phyloP scores from a whole-genome alignment of 306 rosid species.

The Cucurbita moschata region DNA sequence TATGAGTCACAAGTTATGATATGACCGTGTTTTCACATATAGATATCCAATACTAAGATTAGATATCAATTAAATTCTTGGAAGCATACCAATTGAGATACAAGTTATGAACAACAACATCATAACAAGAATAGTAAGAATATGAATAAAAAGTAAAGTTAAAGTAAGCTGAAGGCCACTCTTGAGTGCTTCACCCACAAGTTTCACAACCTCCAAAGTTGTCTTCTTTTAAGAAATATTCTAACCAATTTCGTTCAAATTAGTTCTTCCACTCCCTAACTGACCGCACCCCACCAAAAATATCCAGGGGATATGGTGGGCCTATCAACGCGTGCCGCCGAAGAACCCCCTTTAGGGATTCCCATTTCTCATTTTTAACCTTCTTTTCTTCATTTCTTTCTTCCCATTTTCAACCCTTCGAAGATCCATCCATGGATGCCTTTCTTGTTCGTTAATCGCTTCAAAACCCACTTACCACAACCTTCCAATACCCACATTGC shows the following conservation, averaged over 20 bases:
- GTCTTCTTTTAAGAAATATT: neutral
- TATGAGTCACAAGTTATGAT: too few relatives aligned
- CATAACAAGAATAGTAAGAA: neutral
- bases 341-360: neutral
- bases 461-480: neutral
- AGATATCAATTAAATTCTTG: neutral
- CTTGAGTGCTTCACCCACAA: neutral
- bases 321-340: constrained; percentile 6
- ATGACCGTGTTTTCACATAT: too few relatives aligned
- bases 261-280: neutral
- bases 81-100: neutral
- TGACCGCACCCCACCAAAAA: neutral
- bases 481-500: neutral
- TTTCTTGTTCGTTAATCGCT: neutral
- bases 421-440: neutral
- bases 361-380: neutral
- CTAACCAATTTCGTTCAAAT: neutral
- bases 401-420: neutral
- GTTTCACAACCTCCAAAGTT: neutral
- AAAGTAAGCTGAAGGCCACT: neutral
- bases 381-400: neutral
- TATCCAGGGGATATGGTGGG: neutral
- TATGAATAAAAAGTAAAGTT: neutral
- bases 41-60: too few relatives aligned
- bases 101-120: neutral